Evolutionary conservation across 257 asterid genomes (phyloP).

Genomic region (Jaltomata sinuosa): DNA sequence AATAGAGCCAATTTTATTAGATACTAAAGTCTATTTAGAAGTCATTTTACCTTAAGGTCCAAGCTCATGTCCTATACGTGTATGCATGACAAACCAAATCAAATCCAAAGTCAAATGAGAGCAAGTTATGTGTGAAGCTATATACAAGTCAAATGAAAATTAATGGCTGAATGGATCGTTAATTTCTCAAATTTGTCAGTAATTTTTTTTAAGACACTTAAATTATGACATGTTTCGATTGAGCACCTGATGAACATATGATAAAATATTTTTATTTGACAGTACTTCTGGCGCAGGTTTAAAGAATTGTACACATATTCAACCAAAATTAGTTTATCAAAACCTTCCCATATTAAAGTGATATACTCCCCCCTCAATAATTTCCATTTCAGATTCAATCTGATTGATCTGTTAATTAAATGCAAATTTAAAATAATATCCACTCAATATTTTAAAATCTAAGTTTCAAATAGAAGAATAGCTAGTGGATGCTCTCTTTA

Average conservation of each 20-base stretch:
- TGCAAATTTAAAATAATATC: no score
- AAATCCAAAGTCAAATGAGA: neutral
- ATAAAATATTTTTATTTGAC: neutral
- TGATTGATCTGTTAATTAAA: neutral
- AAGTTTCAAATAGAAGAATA: no score
- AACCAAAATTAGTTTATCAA: neutral
- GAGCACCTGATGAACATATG: rapidly evolving
- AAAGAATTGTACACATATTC: neutral
- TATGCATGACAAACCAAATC: neutral
- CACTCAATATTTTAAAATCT: no score
- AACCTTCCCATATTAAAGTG: neutral
- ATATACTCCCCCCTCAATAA: neutral
- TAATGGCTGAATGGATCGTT: neutral
- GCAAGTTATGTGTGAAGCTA: neutral
- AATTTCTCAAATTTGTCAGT: neutral
- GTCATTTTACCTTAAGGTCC: neutral
- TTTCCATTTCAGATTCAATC: neutral
- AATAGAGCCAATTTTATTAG: neutral
- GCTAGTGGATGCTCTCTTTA: no score
- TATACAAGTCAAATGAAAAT: neutral
- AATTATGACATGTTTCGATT: neutral
- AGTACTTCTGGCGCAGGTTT: rapidly evolving
- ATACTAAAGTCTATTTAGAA: neutral
- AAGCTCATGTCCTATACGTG: neutral
- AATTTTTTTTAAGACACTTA: neutral